phyloP scores from a whole-genome alignment of 139 green algal species.

The Edaphochlamys debaryana region DNA sequence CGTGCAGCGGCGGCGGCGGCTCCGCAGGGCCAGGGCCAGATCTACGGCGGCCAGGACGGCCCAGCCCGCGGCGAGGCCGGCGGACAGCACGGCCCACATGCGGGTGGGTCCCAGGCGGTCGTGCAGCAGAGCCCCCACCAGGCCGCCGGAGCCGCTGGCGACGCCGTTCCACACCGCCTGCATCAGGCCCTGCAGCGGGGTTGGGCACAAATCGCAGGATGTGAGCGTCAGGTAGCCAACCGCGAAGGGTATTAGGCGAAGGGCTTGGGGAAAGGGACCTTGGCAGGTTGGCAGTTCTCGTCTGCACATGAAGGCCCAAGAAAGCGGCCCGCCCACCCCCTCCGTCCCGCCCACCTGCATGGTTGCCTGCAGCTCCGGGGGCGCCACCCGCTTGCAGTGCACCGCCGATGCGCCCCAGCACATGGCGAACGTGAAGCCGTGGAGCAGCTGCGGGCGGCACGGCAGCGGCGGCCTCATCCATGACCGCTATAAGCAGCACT shows the following conservation, averaged over 20 bases:
- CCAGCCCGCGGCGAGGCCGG: slow-evolving; percentile 39
- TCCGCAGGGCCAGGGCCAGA: background rate
- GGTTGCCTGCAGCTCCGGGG: slow-evolving; percentile 45
- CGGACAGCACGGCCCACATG: slow-evolving; percentile 29
- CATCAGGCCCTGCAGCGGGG: slow-evolving; percentile 46
- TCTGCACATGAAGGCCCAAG: too few species aligned
- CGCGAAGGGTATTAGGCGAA: background rate
- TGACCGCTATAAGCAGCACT: too few species aligned
- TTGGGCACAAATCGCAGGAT: too few species aligned
- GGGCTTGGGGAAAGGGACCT: background rate
- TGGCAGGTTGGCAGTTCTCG: background rate
- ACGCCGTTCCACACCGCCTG: slow-evolving; percentile 47
- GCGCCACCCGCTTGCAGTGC: slow-evolving; percentile 50
- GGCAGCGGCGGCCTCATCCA: too few species aligned
- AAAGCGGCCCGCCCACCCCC: too few species aligned
- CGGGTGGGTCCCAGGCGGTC: slow-evolving; percentile 24
- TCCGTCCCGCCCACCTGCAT: slow-evolving; percentile 42
- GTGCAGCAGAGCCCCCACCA: slow-evolving; percentile 50
- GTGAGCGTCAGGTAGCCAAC: too few species aligned
- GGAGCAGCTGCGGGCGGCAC: slow-evolving; percentile 43
- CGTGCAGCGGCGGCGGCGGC: too few species aligned
- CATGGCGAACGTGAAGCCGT: slow-evolving; percentile 68
- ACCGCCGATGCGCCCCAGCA: slow-evolving; percentile 41
- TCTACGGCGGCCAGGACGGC: background rate
- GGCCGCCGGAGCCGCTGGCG: slow-evolving; percentile 43